Evolutionary conservation across 345 rosid genomes (phyloP).

Genomic region (Acer campestre): DNA sequence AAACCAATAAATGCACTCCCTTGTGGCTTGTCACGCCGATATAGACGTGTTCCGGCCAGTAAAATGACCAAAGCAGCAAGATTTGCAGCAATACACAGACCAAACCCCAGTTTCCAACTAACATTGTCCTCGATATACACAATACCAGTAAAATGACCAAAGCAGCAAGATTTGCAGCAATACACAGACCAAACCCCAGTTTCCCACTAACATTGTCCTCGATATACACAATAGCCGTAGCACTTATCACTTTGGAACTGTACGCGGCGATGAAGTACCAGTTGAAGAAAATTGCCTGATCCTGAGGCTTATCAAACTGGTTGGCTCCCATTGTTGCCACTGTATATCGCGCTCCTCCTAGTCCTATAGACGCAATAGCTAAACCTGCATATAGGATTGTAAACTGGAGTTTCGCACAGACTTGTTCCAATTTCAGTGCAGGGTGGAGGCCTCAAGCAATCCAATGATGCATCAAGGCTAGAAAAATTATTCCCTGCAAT

Average conservation of each 20-base stretch:
- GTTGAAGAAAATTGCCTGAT: slow-evolving; percentile 26
- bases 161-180: slow-evolving; percentile 12
- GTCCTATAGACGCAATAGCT: slow-evolving; percentile 20
- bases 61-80: background rate
- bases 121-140: slow-evolving; percentile 26
- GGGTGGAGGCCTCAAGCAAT: slow-evolving; percentile 22
- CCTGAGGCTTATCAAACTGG: slow-evolving; percentile 14
- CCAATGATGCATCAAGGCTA: slow-evolving; percentile 17
- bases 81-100: slow-evolving; percentile 21
- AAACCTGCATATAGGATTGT: slow-evolving; percentile 22
- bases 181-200: slow-evolving; percentile 21
- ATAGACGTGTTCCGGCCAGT: background rate
- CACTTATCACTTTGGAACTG: background rate
- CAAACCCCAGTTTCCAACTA: slow-evolving; percentile 31
- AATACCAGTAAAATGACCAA: background rate
- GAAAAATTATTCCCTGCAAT: slow-evolving; percentile 19
- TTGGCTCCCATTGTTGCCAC: slow-evolving; percentile 25
- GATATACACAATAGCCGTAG: slow-evolving; percentile 23
- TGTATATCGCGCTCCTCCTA: slow-evolving; percentile 20
- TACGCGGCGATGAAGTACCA: slow-evolving; percentile 25
- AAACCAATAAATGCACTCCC: background rate
- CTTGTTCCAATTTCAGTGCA: slow-evolving; percentile 3
- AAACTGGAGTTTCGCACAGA: slow-evolving; percentile 14
- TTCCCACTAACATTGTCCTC: slow-evolving; percentile 31
- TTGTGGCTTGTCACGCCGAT: background rate